phyloP scores from a whole-genome alignment of 768 basidiomycete species.

The Mycena olivaceomarginata region DNA sequence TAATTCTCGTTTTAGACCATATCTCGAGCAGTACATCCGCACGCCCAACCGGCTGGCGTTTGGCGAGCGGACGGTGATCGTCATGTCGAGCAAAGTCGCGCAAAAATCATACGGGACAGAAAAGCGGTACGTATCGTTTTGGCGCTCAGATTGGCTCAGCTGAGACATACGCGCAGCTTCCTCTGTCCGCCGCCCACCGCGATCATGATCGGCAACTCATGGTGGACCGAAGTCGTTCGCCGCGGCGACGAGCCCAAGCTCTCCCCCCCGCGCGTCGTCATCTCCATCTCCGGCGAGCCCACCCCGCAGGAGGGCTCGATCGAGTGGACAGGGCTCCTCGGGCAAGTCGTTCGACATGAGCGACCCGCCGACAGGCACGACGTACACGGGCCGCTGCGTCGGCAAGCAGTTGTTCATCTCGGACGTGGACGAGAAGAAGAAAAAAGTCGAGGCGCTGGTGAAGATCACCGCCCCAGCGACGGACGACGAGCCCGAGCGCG shows the following conservation, averaged over 20 bases:
- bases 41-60: conserved; percentile 91
- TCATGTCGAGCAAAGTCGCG: conserved; percentile 98
- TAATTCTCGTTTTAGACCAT: conserved; percentile 70
- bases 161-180: conserved; percentile 70
- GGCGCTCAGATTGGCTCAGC: conserved; percentile 24
- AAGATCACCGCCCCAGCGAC: conserved; percentile 89
- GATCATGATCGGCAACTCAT: conserved; percentile 94
- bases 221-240: conserved; percentile 92
- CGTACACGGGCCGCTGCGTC: conserved; percentile 94
- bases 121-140: conserved; percentile 77
- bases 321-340: conserved; percentile 90
- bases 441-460: conserved; percentile 95
- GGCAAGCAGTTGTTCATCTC: conserved; percentile 97
- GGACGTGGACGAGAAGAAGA: conserved; percentile 96
- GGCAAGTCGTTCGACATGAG: conserved; percentile 91
- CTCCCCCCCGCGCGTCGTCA: conserved; percentile 86
- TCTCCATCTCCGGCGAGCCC: conserved; percentile 95
- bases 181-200: conserved; percentile 96
- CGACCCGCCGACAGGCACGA: conserved; percentile 87
- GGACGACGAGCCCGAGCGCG: conserved; percentile 87
- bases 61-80: conserved; percentile 95
- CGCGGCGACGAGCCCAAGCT: conserved; percentile 85
- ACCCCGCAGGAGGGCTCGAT: conserved; percentile 89
- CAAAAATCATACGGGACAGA: conserved; percentile 99
- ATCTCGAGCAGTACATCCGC: conserved; percentile 89